These are phyloP conservation scores for Lactifluus pinguis DNA, from an alignment of 768 basidiomycete species.

Conservation along the genomic window DNA sequence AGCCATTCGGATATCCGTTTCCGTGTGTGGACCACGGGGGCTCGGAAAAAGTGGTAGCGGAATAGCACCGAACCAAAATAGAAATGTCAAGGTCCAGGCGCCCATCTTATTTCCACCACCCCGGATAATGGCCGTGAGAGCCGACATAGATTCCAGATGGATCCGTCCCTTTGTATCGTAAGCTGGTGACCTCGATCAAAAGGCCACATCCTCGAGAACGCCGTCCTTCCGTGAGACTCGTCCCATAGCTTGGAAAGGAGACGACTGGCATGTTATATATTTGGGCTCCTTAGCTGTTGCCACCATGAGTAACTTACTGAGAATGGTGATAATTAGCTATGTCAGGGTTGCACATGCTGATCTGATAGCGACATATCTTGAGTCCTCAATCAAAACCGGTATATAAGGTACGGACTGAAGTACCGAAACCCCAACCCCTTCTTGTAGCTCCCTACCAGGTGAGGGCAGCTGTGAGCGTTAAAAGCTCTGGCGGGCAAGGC, in stretches of 20 bases:
- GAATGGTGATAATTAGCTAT: neutral
- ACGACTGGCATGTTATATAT: too few species aligned
- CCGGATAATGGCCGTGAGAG: slow-evolving; percentile 50
- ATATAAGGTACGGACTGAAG: slow-evolving; percentile 48
- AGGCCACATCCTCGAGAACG: too few species aligned
- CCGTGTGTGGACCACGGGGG: too few species aligned
- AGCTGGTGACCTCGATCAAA: slow-evolving; percentile 73
- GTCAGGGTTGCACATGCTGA: too few species aligned
- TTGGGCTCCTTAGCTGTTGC: slow-evolving; percentile 48
- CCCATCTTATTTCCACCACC: slow-evolving; percentile 35
- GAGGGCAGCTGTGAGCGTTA: slow-evolving; percentile 61
- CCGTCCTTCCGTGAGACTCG: too few species aligned
- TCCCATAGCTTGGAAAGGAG: too few species aligned
- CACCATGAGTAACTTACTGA: slow-evolving; percentile 51
- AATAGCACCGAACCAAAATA: too few species aligned
- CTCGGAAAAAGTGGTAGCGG: too few species aligned
- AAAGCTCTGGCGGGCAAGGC: slow-evolving; percentile 56
- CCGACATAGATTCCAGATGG: slow-evolving; percentile 35
- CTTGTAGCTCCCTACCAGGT: slow-evolving; percentile 54
- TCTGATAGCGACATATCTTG: slow-evolving; percentile 49
- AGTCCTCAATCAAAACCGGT: slow-evolving; percentile 45
- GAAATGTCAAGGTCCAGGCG: too few species aligned
- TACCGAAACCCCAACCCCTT: slow-evolving; percentile 49
- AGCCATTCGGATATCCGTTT: too few species aligned
- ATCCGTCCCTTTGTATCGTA: slow-evolving; percentile 69